phyloP scores from a whole-genome alignment of 805 yeast species.

The Kregervanrija fluxuum region DNA sequence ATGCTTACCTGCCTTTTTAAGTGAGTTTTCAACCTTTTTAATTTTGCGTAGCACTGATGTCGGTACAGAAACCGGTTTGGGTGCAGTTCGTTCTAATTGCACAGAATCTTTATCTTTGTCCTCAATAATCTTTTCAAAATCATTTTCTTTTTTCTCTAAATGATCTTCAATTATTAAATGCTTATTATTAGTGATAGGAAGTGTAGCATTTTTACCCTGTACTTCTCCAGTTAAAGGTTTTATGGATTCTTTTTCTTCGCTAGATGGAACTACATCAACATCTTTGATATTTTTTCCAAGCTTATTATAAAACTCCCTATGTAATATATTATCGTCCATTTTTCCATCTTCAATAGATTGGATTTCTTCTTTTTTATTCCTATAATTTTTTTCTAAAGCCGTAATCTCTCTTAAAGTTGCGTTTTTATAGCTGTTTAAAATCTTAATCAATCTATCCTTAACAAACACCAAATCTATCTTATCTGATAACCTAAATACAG shows the following conservation, averaged over 20 bases:
- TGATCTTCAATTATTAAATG: background rate
- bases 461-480: constrained; percentile 25
- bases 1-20: constrained; percentile 5
- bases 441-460: constrained; percentile 28
- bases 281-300: background rate
- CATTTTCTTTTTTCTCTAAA: background rate
- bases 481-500: constrained; percentile 26
- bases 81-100: background rate
- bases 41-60: background rate
- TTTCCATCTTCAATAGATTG: constrained; percentile 35
- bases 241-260: too few relatives aligned
- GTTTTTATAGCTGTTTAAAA: constrained; percentile 27
- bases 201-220: too few relatives aligned
- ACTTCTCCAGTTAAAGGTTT: too few relatives aligned
- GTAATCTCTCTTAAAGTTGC: constrained; percentile 29
- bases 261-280: too few relatives aligned
- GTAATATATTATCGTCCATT: constrained; percentile 29
- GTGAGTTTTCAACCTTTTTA: background rate
- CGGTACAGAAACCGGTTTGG: background rate
- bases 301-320: constrained; percentile 18
- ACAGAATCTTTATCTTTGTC: background rate
- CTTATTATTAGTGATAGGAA: background rate
- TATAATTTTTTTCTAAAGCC: constrained; percentile 31
- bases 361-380: constrained; percentile 30
- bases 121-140: background rate